Conservation (phyloP, 2,329 filamentous ascomycete species). For the Xylariaceae sp. region DNA sequence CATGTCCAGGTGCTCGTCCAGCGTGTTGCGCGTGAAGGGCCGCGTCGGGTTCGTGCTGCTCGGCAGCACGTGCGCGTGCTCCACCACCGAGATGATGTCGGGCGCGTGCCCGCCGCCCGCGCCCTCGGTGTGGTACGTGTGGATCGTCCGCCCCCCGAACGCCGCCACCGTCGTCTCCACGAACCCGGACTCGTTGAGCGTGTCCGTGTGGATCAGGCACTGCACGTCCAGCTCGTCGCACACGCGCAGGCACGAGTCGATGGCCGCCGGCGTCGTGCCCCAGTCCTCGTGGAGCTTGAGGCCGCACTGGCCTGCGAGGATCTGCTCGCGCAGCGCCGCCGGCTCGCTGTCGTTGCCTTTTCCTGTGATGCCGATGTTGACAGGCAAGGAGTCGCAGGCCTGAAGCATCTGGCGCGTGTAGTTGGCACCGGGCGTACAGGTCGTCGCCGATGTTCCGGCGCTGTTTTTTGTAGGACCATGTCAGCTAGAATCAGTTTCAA, state of each 20-base stretch:
- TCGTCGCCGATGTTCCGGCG: constrained; percentile 85
- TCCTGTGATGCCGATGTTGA: constrained; percentile 87
- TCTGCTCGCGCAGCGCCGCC: constrained; percentile 69
- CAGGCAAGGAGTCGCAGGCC: constrained; percentile 70
- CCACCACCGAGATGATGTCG: constrained; percentile 91
- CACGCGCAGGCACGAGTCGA: constrained; percentile 77
- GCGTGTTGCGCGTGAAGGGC: constrained; percentile 84
- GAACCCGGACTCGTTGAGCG: constrained; percentile 94
- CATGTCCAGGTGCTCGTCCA: constrained; percentile 97
- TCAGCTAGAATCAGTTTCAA: constrained; percentile 11
- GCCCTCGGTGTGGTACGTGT: constrained; percentile 96
- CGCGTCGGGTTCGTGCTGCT: constrained; percentile 89
- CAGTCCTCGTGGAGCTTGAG: constrained; percentile 96
- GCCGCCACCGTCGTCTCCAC: constrained; percentile 86
- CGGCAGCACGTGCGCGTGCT: constrained; percentile 81
- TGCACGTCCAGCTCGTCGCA: constrained; percentile 92
- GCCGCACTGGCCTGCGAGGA: constrained; percentile 77
- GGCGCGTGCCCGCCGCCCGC: constrained; percentile 92
- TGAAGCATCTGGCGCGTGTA: constrained; percentile 88
- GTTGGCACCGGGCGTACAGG: constrained; percentile 80
- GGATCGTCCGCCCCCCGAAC: constrained; percentile 81
- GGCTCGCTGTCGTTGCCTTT: constrained; percentile 84
- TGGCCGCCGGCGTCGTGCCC: constrained; percentile 85
- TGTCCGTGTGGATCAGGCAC: constrained; percentile 92
- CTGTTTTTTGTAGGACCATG: constrained; percentile 34